Evolutionary conservation across 1,284 basidiomycete genomes (phyloP), one percentile per base, ranked within the genome.

Genomic region (Amylostereum areolatum): DNA sequence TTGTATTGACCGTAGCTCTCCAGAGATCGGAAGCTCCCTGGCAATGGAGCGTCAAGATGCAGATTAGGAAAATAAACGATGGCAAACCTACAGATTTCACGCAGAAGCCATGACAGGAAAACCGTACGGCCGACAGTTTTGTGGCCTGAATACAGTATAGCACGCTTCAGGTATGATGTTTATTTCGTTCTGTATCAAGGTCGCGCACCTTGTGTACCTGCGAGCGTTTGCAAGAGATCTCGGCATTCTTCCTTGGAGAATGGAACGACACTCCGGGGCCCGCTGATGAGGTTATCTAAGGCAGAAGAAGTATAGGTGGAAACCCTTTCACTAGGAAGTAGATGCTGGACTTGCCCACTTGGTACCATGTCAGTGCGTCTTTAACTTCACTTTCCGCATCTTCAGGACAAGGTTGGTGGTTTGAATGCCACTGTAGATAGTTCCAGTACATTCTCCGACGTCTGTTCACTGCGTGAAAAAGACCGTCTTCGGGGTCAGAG

Each of bases 181-280:
- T 18, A 18, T 18, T 18, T 18, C 18, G 18, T 18, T 18, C 18
- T 18, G 18, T 18, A 18, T 18, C 18, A 18, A 18, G 18, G 18
- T 18, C 18, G 18, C 48, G 32, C 33, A 50, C 61, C 60, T 58
- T 51, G 69, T 62, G 55, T 44, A 55, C 56, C 40, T 65, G 61
- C 47, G 0, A 78, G 57, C 3, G 71, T 58, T 27, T 59, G 60
- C 6, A 70, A 62, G 4, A 78, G 60, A 49, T 79, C 73, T 54
- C 75, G 71, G 46, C 77, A 79, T 61, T 80, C 76, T 4, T 47
- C 43, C 56, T 76, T 78, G 0, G 77, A 78, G 53, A 79, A 79
- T 2, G 77, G 76, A 5, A 72, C 71, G 3, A 66, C 59, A 50
- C 71, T 73, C 44, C 59, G 65, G 10, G 63, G 39, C 24, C 74